A percentile compares a stretch with the other conserved stretches of the same genome.
phyloP scores from a whole-genome alignment of 495 filamentous ascomycete species.

The Pyrenopolyporus hunteri region DNA sequence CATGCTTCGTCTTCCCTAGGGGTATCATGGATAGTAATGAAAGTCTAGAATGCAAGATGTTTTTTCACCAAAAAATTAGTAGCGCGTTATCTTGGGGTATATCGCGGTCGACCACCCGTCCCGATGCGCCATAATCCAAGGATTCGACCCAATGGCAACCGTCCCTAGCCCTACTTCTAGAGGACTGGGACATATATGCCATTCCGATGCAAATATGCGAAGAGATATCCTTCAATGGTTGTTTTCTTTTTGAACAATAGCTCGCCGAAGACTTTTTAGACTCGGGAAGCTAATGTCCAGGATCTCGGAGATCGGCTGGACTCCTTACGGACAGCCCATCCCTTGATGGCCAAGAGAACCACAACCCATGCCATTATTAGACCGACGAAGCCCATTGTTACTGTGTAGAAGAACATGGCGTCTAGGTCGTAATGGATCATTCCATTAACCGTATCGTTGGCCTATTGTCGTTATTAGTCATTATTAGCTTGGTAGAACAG shows the following conservation, averaged over 20 bases:
- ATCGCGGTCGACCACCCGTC: conserved; percentile 28
- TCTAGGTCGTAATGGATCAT: conserved; percentile 75
- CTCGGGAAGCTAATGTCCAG: conserved; percentile 26
- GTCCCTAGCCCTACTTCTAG: not conserved
- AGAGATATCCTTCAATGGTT: too few species aligned
- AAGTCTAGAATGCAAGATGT: conserved; percentile 37
- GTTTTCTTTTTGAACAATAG: too few species aligned
- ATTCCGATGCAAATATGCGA: too few species aligned
- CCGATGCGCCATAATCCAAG: conserved; percentile 30
- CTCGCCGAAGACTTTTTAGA: conserved; percentile 1
- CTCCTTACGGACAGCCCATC: conserved; percentile 78
- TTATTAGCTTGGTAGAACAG: not conserved
- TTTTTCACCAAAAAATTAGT: conserved; percentile 6
- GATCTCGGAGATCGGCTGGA: conserved; percentile 22
- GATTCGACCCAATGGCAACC: conserved; percentile 10
- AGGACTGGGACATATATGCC: too few species aligned
- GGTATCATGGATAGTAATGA: conserved; percentile 39
- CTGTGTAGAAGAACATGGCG: conserved; percentile 94
- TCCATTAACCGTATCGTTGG: conserved; percentile 69
- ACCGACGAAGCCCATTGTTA: conserved; percentile 81
- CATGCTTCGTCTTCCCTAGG: conserved; percentile 33
- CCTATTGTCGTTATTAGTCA: conserved; percentile 53
- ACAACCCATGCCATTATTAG: conserved; percentile 88
- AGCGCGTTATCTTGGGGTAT: conserved; percentile 29
- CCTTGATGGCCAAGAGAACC: conserved; percentile 81